Percentiles rank a stretch among this genome's conserved stretches.
Evolutionary conservation across 495 filamentous ascomycete species (phyloP).

Genomic region (Trichoderma reesei): DNA sequence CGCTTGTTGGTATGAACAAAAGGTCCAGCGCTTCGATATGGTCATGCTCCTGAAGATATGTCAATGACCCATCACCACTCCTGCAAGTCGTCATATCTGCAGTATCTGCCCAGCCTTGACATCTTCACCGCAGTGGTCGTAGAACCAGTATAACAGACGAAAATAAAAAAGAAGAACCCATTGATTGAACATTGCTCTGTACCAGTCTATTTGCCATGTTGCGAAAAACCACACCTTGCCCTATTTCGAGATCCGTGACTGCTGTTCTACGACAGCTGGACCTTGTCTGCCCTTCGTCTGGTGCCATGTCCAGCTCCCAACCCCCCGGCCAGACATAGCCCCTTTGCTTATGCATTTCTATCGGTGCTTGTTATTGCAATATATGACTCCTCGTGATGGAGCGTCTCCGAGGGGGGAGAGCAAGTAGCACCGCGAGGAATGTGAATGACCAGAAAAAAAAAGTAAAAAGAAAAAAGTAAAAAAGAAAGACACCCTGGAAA

Average conservation of each 20-base stretch:
- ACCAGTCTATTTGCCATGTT: slow-evolving; percentile 11
- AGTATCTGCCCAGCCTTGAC: too few relatives aligned
- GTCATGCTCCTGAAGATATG: not conserved
- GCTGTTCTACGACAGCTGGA: not conserved
- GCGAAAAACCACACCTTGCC: slow-evolving; percentile 18
- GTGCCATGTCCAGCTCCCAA: not conserved
- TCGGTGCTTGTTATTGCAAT: not conserved
- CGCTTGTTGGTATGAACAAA: too few relatives aligned
- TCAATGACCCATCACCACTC: not conserved
- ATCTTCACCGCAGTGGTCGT: too few relatives aligned
- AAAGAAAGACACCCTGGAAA: not conserved
- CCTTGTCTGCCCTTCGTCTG: not conserved
- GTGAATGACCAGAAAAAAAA: not conserved
- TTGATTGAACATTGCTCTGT: not conserved
- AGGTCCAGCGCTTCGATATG: too few relatives aligned
- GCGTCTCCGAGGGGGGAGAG: not conserved
- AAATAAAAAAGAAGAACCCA: not conserved
- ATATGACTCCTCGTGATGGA: not conserved
- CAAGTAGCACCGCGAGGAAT: not conserved
- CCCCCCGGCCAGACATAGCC: not conserved
- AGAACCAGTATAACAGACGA: not conserved
- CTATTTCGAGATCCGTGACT: not conserved
- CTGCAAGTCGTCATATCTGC: too few relatives aligned
- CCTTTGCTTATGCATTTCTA: not conserved
- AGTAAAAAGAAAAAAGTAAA: not conserved